phyloP scores from a whole-genome alignment of 345 rosid species.

The Melaleuca alternifolia region DNA sequence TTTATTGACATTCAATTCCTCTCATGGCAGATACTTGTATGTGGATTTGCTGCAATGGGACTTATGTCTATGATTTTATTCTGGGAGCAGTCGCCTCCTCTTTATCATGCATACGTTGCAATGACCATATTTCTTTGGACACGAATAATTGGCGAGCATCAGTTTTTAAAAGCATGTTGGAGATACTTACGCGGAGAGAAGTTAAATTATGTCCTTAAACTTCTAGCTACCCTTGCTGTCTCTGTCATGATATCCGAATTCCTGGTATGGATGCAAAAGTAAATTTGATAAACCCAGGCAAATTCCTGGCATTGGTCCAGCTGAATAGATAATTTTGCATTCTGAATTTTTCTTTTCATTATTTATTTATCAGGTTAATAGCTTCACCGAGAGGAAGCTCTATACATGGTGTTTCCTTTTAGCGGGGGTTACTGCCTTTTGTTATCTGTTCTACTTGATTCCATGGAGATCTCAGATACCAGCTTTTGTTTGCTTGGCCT shows the following conservation, averaged over 20 bases:
- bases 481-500: constrained; percentile 55
- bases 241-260: constrained; percentile 63
- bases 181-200: constrained; percentile 41
- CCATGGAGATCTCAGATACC: constrained; percentile 81
- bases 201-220: constrained; percentile 28
- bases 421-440: constrained; percentile 45
- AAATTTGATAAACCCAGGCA: background rate
- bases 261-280: constrained; percentile 40
- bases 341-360: constrained; percentile 4
- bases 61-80: constrained; percentile 32
- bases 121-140: constrained; percentile 93
- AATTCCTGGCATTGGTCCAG: background rate
- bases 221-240: constrained; percentile 38
- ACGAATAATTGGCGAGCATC: constrained; percentile 55
- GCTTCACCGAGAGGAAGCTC: constrained; percentile 88
- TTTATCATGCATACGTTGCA: constrained; percentile 77
- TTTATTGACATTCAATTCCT: background rate
- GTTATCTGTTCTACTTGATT: constrained; percentile 46
- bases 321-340: constrained; percentile 4
- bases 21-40: constrained; percentile 42
- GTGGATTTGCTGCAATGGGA: constrained; percentile 60
- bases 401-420: constrained; percentile 84
- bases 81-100: constrained; percentile 78
- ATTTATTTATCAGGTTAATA: constrained; percentile 64
- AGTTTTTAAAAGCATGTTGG: constrained; percentile 50